phyloP scores from a whole-genome alignment of 768 basidiomycete genomes.

The Pleurotus tuber-regium region DNA sequence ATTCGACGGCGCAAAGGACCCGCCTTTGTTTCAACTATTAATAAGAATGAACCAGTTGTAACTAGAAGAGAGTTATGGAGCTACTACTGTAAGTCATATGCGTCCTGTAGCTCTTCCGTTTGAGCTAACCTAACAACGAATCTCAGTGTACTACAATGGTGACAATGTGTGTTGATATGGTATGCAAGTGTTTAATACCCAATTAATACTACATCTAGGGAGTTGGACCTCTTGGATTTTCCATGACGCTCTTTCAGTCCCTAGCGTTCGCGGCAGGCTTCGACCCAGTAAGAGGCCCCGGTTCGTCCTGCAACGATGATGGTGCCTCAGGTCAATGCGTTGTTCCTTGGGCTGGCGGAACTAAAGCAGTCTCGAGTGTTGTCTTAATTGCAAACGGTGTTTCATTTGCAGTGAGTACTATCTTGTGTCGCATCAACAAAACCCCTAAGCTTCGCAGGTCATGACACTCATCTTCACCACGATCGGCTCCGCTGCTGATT shows the following conservation, averaged over 20 bases:
- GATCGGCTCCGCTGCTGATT: constrained; percentile 72
- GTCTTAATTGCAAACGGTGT: constrained; percentile 77
- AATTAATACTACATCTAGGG: constrained; percentile 39
- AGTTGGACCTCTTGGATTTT: constrained; percentile 65
- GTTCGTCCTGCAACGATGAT: constrained; percentile 60
- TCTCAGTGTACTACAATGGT: constrained; percentile 78
- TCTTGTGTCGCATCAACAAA: background rate
- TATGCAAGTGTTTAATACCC: background rate
- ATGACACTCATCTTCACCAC: constrained; percentile 85
- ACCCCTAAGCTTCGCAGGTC: constrained; percentile 33
- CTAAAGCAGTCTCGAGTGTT: constrained; percentile 71
- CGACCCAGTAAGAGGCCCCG: constrained; percentile 67
- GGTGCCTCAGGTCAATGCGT: constrained; percentile 72
- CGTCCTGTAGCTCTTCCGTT: constrained; percentile 1
- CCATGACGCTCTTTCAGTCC: constrained; percentile 73
- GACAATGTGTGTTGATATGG: constrained; percentile 74
- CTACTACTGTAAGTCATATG: constrained; percentile 59
- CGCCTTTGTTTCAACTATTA: constrained; percentile 37
- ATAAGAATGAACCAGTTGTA: constrained; percentile 62
- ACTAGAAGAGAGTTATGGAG: constrained; percentile 76
- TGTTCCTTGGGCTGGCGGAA: constrained; percentile 71
- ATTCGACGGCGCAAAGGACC: constrained; percentile 14
- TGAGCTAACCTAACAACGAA: constrained; percentile 4
- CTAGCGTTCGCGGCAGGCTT: constrained; percentile 71
- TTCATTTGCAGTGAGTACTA: constrained; percentile 64